Evolutionary conservation across 257 asterid genomes (phyloP), one percentile per base, ranked within the genome.

Genomic region (Solanum clarkiae): DNA sequence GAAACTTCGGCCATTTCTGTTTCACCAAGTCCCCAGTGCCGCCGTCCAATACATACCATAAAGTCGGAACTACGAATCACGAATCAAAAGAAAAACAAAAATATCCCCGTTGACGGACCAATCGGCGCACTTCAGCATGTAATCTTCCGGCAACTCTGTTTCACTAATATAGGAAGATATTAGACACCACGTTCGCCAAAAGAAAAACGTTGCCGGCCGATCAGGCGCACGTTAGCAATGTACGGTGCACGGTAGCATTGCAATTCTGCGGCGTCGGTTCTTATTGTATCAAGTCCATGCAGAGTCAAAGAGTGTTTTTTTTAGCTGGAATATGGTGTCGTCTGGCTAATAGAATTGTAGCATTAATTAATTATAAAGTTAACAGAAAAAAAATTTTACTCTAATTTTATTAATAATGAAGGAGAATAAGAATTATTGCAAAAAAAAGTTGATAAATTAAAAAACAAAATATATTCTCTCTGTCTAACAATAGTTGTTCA

Each of bases 171-270:
- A 60, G 68, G 32, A 56, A 60, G 16, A 22, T 2, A 32, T 32
- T 22, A 32, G 68, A 60, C 24, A n/a, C 32, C 32, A 22, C 29
- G 55, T 51, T 51, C 55, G 55, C 16, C 55, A 13, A 8, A 83
- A 29, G 32, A 20, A 56, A 44, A 65, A 11, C 49, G 17, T 59
- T 7, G n/a, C 80, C 79, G 74, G 49, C 51, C 81, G 86, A 86
- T 84, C 85, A 26, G 75, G 85, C 53, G 29, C 84, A 87, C 71
- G 81, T 81, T 88, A 89, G 84, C 88, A 80, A 47, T 12, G 10
- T 26, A 56, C 66, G 80, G 85, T 63, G 40, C 84, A 87, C 83
- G 81, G 82, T 86, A 89, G 84, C 88, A 74, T 40, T 65, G 2
- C 29, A 65, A 15, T 65, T 65, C 17, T 65, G 40, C 45, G 8